Evolutionary conservation across 2,329 filamentous ascomycete genomes (phyloP).

Genomic region (Taxawa tesnikishii): DNA sequence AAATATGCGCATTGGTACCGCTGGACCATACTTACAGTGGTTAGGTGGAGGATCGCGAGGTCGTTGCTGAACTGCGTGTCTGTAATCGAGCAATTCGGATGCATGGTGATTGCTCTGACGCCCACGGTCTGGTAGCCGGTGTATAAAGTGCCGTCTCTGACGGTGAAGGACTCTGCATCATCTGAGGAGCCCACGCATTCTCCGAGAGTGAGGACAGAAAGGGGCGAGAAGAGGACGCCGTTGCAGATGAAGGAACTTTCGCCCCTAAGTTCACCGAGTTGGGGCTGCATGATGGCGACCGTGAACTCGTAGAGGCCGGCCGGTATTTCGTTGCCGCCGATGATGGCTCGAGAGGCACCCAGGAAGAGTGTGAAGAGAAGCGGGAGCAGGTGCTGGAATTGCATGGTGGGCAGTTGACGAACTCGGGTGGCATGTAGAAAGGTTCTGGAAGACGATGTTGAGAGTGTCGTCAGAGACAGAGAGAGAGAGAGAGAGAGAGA

Average conservation of each 20-base stretch:
- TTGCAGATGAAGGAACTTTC: slow-evolving; percentile 7
- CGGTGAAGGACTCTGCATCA: slow-evolving; percentile 2
- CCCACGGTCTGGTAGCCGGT: slow-evolving; percentile 3
- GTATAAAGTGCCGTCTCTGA: slow-evolving; percentile 3
- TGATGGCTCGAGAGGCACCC: background rate
- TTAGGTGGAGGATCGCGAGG: slow-evolving; percentile 4
- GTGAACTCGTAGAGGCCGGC: slow-evolving; percentile 1
- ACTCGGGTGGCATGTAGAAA: no score
- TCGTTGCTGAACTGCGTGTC: slow-evolving; percentile 4
- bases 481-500: no score
- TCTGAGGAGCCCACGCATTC: slow-evolving; percentile 4
- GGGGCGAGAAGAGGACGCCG: slow-evolving; percentile 5
- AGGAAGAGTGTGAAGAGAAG: background rate
- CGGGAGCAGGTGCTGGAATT: no score
- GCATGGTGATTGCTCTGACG: slow-evolving; percentile 4
- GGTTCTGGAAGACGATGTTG: no score
- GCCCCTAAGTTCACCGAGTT: background rate
- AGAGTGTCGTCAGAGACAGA: no score
- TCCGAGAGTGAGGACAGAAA: slow-evolving; percentile 5
- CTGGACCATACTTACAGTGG: background rate
- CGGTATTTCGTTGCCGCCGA: background rate
- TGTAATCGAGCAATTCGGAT: slow-evolving; percentile 2
- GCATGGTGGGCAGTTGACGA: no score
- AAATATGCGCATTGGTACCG: no score
- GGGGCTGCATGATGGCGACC: background rate